Conservation (phyloP, 1,139 yeast genomes). For the Blastobotrys ciferrii region DNA sequence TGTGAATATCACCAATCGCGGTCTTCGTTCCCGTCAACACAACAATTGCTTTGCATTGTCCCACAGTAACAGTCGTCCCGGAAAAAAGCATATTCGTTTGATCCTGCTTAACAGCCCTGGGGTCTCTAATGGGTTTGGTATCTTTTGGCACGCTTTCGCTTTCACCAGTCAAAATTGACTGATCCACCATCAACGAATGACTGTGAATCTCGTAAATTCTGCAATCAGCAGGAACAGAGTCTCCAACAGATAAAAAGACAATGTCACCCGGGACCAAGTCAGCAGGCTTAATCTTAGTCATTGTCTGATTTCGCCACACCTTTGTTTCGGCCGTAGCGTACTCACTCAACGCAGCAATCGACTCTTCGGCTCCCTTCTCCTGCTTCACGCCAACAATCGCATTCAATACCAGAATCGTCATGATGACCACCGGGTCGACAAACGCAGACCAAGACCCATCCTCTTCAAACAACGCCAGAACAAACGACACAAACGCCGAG, state of each 20-base stretch:
- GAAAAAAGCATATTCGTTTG: constrained; percentile 47
- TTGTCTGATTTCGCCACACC: constrained; percentile 43
- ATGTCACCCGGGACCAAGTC: constrained; percentile 54
- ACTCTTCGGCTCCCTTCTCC: constrained; percentile 43
- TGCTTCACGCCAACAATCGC: constrained; percentile 46
- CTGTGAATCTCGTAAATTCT: constrained; percentile 39
- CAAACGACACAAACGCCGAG: constrained; percentile 42
- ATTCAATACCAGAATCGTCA: constrained; percentile 39
- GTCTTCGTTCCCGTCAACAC: constrained; percentile 48
- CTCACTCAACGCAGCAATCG: constrained; percentile 41
- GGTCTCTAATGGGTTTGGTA: constrained; percentile 35
- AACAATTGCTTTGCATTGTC: constrained; percentile 49
- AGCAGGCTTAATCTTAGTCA: constrained; percentile 36
- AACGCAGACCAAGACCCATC: constrained; percentile 37
- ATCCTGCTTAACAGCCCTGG: constrained; percentile 44
- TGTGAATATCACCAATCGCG: constrained; percentile 51
- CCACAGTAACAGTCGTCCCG: constrained; percentile 50
- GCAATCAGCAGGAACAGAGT: constrained; percentile 52
- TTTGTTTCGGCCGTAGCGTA: constrained; percentile 41
- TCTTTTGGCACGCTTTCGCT: constrained; percentile 45
- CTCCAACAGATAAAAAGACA: constrained; percentile 46
- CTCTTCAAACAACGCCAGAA: constrained; percentile 36
- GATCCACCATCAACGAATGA: constrained; percentile 48
- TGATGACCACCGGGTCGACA: constrained; percentile 42
- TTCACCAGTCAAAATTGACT: constrained; percentile 55